Evolutionary conservation across 768 basidiomycete species (phyloP).

Genomic region (Arthromyces matolae): DNA sequence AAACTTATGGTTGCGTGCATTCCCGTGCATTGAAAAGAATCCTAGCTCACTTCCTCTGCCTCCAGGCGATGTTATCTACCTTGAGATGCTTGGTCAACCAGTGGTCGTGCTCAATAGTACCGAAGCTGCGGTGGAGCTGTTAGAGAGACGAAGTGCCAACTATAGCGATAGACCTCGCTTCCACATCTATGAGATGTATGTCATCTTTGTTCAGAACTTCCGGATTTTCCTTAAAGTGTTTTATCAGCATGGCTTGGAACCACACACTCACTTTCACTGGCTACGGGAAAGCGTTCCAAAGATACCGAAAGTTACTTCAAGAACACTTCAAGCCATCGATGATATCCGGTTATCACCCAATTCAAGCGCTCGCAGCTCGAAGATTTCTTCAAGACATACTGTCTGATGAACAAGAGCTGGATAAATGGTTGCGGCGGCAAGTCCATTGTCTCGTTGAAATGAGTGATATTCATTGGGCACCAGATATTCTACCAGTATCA

Average conservation of each 20-base stretch:
- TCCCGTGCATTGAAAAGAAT: not conserved
- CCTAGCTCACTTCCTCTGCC: not conserved
- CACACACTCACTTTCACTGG: not conserved
- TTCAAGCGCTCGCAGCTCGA: not conserved
- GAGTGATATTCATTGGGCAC: not conserved
- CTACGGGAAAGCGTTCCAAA: constrained; percentile 1
- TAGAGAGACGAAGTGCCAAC: constrained; percentile 21
- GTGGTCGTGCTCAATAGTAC: constrained; percentile 20
- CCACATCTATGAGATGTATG: constrained; percentile 15
- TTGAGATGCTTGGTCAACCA: constrained; percentile 21
- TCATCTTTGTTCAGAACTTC: not conserved
- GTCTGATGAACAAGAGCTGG: not conserved
- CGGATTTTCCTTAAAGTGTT: not conserved
- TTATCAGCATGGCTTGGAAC: constrained; percentile 2
- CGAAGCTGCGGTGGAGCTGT: constrained; percentile 23
- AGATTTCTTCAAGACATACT: constrained; percentile 2
- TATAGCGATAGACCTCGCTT: constrained; percentile 23
- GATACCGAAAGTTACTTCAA: not conserved
- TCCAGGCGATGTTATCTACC: constrained; percentile 20
- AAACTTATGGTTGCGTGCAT: not conserved
- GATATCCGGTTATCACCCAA: not conserved
- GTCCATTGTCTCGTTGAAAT: constrained; percentile 1
- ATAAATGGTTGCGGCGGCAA: not conserved
- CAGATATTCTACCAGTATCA: constrained; percentile 14
- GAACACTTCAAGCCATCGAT: not conserved